A percentile compares a stretch with the other conserved stretches of the same genome.
Evolutionary conservation across 78 protist species (phyloP).

Genomic region (Parvularia atlantis): DNA sequence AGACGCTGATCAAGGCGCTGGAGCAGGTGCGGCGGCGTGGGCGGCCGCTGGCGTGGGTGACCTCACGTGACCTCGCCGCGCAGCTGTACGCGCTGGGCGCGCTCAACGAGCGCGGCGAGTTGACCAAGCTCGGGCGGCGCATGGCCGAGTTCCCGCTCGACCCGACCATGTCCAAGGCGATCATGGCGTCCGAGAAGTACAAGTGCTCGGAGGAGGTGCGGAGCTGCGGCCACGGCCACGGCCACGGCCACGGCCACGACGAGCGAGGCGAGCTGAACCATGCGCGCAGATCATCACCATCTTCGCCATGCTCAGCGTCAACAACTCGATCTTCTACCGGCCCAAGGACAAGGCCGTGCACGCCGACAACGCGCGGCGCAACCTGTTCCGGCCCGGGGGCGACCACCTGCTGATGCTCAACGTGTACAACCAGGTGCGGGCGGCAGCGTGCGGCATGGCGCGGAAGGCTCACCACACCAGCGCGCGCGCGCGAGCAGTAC

Average conservation of each 20-base stretch:
- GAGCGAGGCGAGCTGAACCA: too few relatives aligned
- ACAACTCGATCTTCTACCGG: slow-evolving; percentile 72
- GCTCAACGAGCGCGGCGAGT: slow-evolving; percentile 90
- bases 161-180: slow-evolving; percentile 75
- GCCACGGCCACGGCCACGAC: too few relatives aligned
- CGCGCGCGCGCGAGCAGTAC: too few relatives aligned
- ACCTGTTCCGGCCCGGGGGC: slow-evolving; percentile 36
- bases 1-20: slow-evolving; percentile 91
- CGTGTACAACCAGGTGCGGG: slow-evolving; percentile 42
- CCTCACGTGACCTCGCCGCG: too few relatives aligned
- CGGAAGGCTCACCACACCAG: too few relatives aligned
- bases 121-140: slow-evolving; percentile 87
- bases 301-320: slow-evolving; percentile 83
- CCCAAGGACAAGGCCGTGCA: slow-evolving; percentile 64
- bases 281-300: slow-evolving; percentile 32
- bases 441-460: too few relatives aligned
- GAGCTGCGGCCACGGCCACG: too few relatives aligned
- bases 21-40: slow-evolving; percentile 61
- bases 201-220: slow-evolving; percentile 43
- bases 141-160: slow-evolving; percentile 99
- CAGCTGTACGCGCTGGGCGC: slow-evolving; percentile 87
- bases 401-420: slow-evolving; percentile 86
- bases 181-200: slow-evolving; percentile 72
- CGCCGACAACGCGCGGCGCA: too few relatives aligned
- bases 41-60: too few relatives aligned